phyloP scores from a whole-genome alignment of 2,329 filamentous ascomycete genomes.

The Colletotrichum noveboracense region DNA sequence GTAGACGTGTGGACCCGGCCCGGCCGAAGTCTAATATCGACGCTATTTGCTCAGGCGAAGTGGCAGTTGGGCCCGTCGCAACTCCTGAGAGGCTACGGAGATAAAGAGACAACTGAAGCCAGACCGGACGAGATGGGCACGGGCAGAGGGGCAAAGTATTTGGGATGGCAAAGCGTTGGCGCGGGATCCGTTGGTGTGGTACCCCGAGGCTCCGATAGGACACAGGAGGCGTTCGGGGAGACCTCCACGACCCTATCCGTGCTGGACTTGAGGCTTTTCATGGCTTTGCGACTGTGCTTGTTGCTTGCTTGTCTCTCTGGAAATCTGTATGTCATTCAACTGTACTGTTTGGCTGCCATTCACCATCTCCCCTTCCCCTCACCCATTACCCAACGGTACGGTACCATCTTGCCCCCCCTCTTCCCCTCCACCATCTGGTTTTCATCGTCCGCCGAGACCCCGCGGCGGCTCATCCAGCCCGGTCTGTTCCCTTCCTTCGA shows the following conservation, averaged over 20 bases:
- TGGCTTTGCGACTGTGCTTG: not conserved
- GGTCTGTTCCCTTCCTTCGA: not conserved
- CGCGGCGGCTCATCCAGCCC: not conserved
- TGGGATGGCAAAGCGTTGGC: not conserved
- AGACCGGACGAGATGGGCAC: not conserved
- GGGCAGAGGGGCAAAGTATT: not conserved
- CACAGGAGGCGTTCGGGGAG: not conserved
- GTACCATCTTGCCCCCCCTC: not conserved
- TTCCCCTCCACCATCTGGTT: not conserved
- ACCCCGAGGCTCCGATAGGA: not conserved
- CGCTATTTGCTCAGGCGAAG: not conserved
- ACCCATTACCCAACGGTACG: not conserved
- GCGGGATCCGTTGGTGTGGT: slow-evolving; percentile 2
- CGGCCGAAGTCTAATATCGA: slow-evolving; percentile 2
- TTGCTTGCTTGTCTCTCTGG: not conserved
- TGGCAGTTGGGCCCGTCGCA: not conserved
- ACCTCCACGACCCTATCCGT: not conserved
- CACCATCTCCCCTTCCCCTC: not conserved
- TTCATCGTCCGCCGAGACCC: not conserved
- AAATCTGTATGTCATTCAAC: not conserved
- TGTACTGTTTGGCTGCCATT: not conserved
- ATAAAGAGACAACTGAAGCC: not conserved
- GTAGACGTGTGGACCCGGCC: slow-evolving; percentile 6
- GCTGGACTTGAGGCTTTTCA: not conserved
- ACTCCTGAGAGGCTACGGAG: not conserved